A percentile compares a stretch with the other conserved stretches of the same genome.
phyloP scores from a whole-genome alignment of 495 filamentous ascomycete species.

The Bacidia rubella region DNA sequence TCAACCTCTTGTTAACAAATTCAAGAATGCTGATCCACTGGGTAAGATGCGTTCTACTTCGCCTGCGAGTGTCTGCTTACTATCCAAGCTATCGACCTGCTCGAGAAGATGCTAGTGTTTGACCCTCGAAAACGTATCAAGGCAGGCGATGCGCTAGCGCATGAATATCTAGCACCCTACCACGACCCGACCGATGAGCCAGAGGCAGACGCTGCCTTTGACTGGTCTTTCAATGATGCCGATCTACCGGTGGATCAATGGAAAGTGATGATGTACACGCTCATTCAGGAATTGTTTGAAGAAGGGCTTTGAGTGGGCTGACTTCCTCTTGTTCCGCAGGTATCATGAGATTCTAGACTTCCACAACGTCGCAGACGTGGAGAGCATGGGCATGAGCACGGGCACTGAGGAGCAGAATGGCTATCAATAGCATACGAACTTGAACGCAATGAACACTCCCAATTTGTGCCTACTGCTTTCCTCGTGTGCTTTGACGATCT shows the following conservation, averaged over 20 bases:
- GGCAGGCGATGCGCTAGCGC: constrained; percentile 69
- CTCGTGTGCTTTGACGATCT: neutral
- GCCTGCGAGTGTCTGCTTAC: neutral
- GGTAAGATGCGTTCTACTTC: constrained; percentile 40
- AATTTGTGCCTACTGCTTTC: neutral
- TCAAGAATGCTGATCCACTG: constrained; percentile 87
- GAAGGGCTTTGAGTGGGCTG: constrained; percentile 16
- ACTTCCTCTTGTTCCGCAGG: constrained; percentile 40
- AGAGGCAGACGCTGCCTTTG: constrained; percentile 87
- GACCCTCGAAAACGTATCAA: constrained; percentile 85
- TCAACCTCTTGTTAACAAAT: constrained; percentile 79
- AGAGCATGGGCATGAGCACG: constrained; percentile 4
- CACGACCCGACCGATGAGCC: constrained; percentile 96
- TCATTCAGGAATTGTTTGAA: constrained; percentile 18
- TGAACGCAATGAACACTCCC: neutral
- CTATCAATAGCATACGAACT: constrained; percentile 10
- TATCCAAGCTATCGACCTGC: constrained; percentile 61
- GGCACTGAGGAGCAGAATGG: constrained; percentile 22
- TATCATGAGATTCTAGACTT: constrained; percentile 99
- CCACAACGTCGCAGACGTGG: constrained; percentile 71
- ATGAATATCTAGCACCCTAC: constrained; percentile 91
- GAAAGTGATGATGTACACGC: constrained; percentile 98
- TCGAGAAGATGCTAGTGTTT: constrained; percentile 96
- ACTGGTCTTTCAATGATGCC: constrained; percentile 99
- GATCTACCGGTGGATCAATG: constrained; percentile 97